Conservation (phyloP, 75 land plant genomes). For the Azolla pinnata region DNA sequence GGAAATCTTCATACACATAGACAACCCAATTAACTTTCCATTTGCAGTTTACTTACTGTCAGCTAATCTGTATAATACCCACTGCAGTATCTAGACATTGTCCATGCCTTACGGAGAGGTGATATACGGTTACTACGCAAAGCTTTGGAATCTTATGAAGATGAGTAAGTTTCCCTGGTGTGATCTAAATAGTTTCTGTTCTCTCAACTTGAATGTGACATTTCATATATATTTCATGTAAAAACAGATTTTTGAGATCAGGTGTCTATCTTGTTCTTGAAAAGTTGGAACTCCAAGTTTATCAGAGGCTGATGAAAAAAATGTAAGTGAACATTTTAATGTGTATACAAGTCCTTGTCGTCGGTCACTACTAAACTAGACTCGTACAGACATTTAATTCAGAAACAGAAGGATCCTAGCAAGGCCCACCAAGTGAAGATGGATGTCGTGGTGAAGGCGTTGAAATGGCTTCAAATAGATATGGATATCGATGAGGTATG, state of each 20-base stretch:
- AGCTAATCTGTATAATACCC: no score
- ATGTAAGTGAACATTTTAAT: constrained; percentile 49
- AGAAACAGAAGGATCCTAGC: constrained; percentile 87
- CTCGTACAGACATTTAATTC: constrained; percentile 69
- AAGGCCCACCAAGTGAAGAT: constrained; percentile 93
- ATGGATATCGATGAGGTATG: constrained; percentile 95
- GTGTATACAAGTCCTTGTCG: not conserved
- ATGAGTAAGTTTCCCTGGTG: constrained; percentile 33
- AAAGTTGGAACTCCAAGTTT: constrained; percentile 95
- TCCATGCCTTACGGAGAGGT: constrained; percentile 64
- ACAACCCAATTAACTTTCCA: no score
- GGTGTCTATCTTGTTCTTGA: constrained; percentile 97
- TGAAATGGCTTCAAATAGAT: constrained; percentile 90
- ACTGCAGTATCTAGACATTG: constrained; percentile 80
- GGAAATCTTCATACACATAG: no score
- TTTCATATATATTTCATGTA: not conserved
- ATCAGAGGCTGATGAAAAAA: constrained; percentile 84
- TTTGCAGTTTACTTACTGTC: no score
- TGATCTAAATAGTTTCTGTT: not conserved
- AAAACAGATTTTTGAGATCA: constrained; percentile 74
- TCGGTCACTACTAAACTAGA: not conserved
- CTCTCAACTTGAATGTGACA: not conserved
- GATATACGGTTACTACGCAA: constrained; percentile 78
- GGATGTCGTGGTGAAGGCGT: constrained; percentile 81
- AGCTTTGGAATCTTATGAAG: constrained; percentile 82